These are phyloP conservation scores for Triticum urartu DNA, from an alignment of 176 grass and related monocot species.

Conservation along the genomic window DNA sequence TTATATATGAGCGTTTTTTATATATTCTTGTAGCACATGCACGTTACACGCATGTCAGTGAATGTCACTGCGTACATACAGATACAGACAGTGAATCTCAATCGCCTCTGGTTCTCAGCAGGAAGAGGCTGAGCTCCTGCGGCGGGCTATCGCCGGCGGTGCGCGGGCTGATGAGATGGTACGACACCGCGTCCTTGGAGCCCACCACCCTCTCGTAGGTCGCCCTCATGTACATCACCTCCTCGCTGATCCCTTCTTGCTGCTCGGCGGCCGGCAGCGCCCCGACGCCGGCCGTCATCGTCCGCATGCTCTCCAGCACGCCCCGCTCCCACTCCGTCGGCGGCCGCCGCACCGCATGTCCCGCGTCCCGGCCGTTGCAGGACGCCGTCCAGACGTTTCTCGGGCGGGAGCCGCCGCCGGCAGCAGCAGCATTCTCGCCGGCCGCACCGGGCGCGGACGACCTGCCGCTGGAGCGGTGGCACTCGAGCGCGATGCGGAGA, in stretches of 20 bases:
- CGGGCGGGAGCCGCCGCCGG: not conserved
- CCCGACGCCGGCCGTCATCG: slow-evolving; percentile 42
- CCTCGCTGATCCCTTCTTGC: not conserved
- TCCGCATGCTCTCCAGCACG: slow-evolving; percentile 46
- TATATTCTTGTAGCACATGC: too few species aligned
- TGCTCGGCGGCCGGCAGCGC: slow-evolving; percentile 14
- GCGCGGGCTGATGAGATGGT: slow-evolving; percentile 45
- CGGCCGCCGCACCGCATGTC: slow-evolving; percentile 34
- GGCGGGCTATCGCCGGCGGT: slow-evolving; percentile 32
- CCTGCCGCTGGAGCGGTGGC: slow-evolving; percentile 26
- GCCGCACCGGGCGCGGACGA: not conserved
- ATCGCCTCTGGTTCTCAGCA: slow-evolving; percentile 38
- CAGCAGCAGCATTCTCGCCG: too few species aligned
- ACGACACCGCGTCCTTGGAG: slow-evolving; percentile 56
- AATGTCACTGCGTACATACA: too few species aligned
- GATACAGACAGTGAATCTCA: not conserved
- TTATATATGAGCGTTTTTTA: too few species aligned
- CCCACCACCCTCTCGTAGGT: slow-evolving; percentile 55
- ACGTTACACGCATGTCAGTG: too few species aligned
- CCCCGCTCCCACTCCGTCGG: slow-evolving; percentile 33
- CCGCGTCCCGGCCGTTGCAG: slow-evolving; percentile 50
- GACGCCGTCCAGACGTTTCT: slow-evolving; percentile 45
- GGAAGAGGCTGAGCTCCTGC: slow-evolving; percentile 60
- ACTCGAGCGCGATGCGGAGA: slow-evolving; percentile 58
- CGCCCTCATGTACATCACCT: slow-evolving; percentile 58